Base-by-base conservation (phyloP, 2,329 filamentous ascomycete species). In the Didymella sp. region DNA sequence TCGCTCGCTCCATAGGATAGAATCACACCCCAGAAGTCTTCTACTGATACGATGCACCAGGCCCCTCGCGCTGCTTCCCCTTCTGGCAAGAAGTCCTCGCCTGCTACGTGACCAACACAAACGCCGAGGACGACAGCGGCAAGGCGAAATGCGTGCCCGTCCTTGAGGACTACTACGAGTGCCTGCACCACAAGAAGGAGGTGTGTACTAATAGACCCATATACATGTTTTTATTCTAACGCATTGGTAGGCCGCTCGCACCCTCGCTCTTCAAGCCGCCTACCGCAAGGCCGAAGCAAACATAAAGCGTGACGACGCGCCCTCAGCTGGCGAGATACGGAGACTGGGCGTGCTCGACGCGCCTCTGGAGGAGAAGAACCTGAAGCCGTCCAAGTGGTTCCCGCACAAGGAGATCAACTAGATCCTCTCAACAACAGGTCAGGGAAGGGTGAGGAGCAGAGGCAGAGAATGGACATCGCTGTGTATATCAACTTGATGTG, bases 71-170 rank as follows among this genome's bases (percentile, higher is more conserved):
- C 79, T 99, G 95, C 87, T 98, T 96, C 83, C 91, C 93, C 76
- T 99, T 97, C 87, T 99, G 95, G 95, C 95, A 99, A 82, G 95
- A 99, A 81, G 88, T 98, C 66, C 90, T 99, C 76, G 92, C 92
- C 72, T 99, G 95, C 87, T 99, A 99, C 79, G 92, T 97, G 60
- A 88, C 96, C 75, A 98, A 98, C 82, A 92, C 92, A 53, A 85
- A 84, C 64, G 82, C 89, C 64, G 90, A 94, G 53, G 89, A 93
- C 73, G 83, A 87, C 67, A 86, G 87, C 15, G 91, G 91, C 68
- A 95, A 93, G 82, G 89, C 88, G 78, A 96, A 96, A 81, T 99
- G 96, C 77, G 81, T 84, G 17, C 89, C 90, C 15, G 85, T 87
- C 4, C 83, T 98, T 66, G 95, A 99, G 77, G 95, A 99, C 77